A percentile compares a stretch with the other conserved stretches of the same genome.
Conservation (phyloP, 768 basidiomycete genomes). For the Pulveroboletus sp. region DNA sequence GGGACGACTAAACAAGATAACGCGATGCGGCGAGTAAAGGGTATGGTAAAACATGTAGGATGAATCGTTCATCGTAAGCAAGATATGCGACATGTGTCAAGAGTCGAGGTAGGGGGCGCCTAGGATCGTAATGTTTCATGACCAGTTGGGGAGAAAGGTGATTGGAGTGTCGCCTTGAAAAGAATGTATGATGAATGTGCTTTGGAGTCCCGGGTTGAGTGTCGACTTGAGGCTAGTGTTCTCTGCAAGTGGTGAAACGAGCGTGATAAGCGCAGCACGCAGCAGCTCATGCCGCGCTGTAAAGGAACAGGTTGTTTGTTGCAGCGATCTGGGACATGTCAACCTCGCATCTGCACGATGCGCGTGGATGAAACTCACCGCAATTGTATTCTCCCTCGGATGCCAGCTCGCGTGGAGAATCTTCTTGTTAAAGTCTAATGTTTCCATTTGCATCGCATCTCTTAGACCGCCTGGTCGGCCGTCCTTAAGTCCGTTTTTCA, state of each 20-base stretch:
- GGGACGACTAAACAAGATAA: slow-evolving; percentile 27
- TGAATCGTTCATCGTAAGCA: slow-evolving; percentile 28
- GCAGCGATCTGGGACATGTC: slow-evolving; percentile 71
- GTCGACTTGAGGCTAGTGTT: slow-evolving; percentile 11
- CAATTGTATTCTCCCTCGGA: slow-evolving; percentile 96
- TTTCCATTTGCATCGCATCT: slow-evolving; percentile 83
- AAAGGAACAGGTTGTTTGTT: slow-evolving; percentile 45
- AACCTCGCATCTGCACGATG: neutral
- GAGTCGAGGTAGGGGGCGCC: slow-evolving; percentile 8
- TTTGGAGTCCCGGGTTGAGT: slow-evolving; percentile 10
- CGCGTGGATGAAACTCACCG: slow-evolving; percentile 49
- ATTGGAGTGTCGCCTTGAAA: slow-evolving; percentile 28
- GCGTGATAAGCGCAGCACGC: neutral
- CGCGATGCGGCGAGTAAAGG: slow-evolving; percentile 27
- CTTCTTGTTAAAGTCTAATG: slow-evolving; percentile 95
- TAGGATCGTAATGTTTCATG: slow-evolving; percentile 24
- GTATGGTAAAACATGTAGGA: slow-evolving; percentile 27
- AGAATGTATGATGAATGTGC: slow-evolving; percentile 14
- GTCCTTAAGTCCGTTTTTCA: slow-evolving; percentile 74
- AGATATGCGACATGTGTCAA: slow-evolving; percentile 23
- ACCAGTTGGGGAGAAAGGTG: slow-evolving; percentile 10
- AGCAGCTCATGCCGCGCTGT: slow-evolving; percentile 36
- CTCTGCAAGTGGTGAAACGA: slow-evolving; percentile 7
- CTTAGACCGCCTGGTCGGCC: slow-evolving; percentile 67
- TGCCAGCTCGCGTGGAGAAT: slow-evolving; percentile 97